Conservation (phyloP, 148 eudicot genomes). For the Fallopia convolvulus region DNA sequence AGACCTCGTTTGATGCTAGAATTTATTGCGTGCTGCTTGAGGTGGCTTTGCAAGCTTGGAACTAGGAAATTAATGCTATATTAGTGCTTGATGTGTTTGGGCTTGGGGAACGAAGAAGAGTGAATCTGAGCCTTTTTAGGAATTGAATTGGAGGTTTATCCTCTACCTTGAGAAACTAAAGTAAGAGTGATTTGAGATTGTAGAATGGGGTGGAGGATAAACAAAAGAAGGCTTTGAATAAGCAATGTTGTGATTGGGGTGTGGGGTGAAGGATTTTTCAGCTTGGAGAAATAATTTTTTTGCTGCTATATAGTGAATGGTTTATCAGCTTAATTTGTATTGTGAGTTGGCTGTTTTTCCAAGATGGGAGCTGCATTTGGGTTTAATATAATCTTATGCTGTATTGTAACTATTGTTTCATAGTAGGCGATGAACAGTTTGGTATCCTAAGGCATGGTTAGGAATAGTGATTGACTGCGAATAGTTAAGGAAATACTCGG, state of each 20-base stretch:
- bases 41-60: neutral
- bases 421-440: neutral
- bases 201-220: neutral
- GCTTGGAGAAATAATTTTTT: neutral
- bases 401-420: neutral
- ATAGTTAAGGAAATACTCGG: neutral
- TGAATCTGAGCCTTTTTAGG: neutral
- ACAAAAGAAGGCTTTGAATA: neutral
- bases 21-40: neutral
- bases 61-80: neutral
- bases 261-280: neutral
- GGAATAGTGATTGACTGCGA: neutral
- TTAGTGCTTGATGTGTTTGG: neutral
- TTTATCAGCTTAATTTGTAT: neutral
- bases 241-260: neutral
- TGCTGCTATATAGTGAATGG: neutral
- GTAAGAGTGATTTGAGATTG: neutral
- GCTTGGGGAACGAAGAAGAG: neutral
- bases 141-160: neutral
- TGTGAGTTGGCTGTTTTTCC: neutral
- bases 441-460: neutral
- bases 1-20: too few species aligned
- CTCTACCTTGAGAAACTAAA: neutral
- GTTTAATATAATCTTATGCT: neutral
- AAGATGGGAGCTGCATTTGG: neutral